phyloP scores from a whole-genome alignment of 129 eudicot species.

The Arctium lappa region DNA sequence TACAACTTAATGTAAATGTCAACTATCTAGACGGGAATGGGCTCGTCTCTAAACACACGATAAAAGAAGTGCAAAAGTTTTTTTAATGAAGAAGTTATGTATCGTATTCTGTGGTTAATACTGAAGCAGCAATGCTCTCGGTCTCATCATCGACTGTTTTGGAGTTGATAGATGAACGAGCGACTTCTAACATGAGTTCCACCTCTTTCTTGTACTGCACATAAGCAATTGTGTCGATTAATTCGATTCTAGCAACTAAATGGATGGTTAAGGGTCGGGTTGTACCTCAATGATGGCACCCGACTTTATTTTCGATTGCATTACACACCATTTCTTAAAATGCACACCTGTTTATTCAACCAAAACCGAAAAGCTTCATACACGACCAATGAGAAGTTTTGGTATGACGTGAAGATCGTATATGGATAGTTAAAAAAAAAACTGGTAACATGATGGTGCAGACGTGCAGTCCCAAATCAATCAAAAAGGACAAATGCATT shows the following conservation, averaged over 20 bases:
- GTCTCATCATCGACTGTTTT: conserved; percentile 33
- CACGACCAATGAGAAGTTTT: background rate
- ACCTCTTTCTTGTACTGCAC: conserved; percentile 90
- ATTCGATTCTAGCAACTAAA: background rate
- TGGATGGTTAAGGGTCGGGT: background rate
- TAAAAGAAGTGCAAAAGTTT: background rate
- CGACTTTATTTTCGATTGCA: conserved; percentile 89
- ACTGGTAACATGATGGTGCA: background rate
- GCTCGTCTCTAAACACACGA: background rate
- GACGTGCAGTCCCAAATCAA: background rate
- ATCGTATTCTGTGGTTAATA: conserved; percentile 19
- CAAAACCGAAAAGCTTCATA: background rate
- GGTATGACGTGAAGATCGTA: background rate
- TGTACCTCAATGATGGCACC: conserved; percentile 81
- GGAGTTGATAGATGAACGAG: conserved; percentile 54
- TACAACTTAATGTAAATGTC: conserved; percentile 1
- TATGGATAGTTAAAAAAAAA: background rate
- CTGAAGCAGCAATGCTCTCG: conserved; percentile 23
- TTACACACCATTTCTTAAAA: conserved; percentile 95
- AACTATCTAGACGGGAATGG: background rate
- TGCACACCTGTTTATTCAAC: conserved; percentile 64
- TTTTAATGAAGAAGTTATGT: background rate
- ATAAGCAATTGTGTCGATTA: background rate
- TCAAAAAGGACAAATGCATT: background rate
- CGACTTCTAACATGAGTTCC: conserved; percentile 69